These are phyloP conservation scores for Pittosporum tobira DNA, from an alignment of 129 eudicot species.

Conservation along the genomic window DNA sequence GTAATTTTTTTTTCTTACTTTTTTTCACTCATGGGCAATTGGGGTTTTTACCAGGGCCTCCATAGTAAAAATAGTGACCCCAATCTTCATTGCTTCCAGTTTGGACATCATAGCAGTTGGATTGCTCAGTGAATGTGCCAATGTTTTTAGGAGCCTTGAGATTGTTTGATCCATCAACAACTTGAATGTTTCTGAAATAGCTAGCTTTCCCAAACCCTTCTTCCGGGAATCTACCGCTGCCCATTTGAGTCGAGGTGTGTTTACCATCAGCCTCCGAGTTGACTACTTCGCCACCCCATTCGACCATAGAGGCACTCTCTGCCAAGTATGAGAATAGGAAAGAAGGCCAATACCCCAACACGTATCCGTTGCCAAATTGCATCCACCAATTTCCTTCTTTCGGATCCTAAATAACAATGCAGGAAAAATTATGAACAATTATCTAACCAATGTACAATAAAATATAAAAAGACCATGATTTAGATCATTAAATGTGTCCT, in stretches of 20 bases:
- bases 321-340: conserved; percentile 70
- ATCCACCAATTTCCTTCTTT: conserved; percentile 95
- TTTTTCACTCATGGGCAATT: conserved; percentile 47
- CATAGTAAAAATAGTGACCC: conserved; percentile 86
- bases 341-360: conserved; percentile 83
- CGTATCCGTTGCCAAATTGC: conserved; percentile 81
- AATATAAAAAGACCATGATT: background rate
- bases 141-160: conserved; percentile 68
- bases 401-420: conserved; percentile 47
- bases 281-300: conserved; percentile 91
- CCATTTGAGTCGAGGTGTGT: conserved; percentile 94
- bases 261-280: conserved; percentile 69
- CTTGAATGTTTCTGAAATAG: conserved; percentile 78
- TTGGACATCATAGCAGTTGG: conserved; percentile 84
- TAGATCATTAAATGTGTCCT: background rate
- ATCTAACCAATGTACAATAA: background rate
- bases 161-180: conserved; percentile 65
- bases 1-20: too few relatives aligned
- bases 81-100: conserved; percentile 77
- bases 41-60: conserved; percentile 80
- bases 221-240: conserved; percentile 79
- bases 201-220: conserved; percentile 86
- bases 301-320: conserved; percentile 82
- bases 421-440: background rate
- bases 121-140: conserved; percentile 83